Percentiles rank a stretch among this genome's conserved stretches.
phyloP scores from a whole-genome alignment of 2,329 filamentous ascomycete genomes.

The Fusarium euwallaceae region DNA sequence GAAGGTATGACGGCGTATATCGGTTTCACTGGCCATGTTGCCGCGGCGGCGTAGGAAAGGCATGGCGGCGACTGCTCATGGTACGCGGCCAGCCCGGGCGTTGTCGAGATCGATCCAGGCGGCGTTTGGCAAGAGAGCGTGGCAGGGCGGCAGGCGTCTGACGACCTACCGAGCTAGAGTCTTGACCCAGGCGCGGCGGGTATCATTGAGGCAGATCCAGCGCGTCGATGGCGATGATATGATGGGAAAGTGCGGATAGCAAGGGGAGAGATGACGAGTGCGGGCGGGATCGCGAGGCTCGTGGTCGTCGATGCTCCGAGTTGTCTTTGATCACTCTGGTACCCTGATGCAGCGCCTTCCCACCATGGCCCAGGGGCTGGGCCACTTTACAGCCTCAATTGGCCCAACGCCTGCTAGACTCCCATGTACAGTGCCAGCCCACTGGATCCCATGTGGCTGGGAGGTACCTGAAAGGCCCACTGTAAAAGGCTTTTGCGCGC shows the following conservation, averaged over 20 bases:
- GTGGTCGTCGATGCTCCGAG: slow-evolving; percentile 26
- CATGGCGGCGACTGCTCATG: slow-evolving; percentile 63
- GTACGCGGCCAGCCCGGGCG: slow-evolving; percentile 48
- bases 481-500: slow-evolving; percentile 34
- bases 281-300: slow-evolving; percentile 20
- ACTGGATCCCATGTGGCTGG: slow-evolving; percentile 42
- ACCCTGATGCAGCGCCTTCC: slow-evolving; percentile 37
- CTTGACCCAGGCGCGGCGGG: slow-evolving; percentile 34
- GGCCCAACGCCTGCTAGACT: slow-evolving; percentile 39
- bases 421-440: slow-evolving; percentile 37
- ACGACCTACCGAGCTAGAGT: slow-evolving; percentile 46
- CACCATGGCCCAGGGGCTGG: slow-evolving; percentile 40
- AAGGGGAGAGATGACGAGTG: slow-evolving; percentile 22
- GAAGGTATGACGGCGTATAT: slow-evolving; percentile 67
- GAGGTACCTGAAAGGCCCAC: slow-evolving; percentile 29
- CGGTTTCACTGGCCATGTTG: slow-evolving; percentile 70
- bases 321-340: slow-evolving; percentile 32
- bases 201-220: slow-evolving; percentile 41
- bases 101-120: slow-evolving; percentile 34
- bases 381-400: slow-evolving; percentile 40
- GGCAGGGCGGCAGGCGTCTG: slow-evolving; percentile 39
- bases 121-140: slow-evolving; percentile 32
- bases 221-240: slow-evolving; percentile 20
- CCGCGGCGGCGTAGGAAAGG: slow-evolving; percentile 73
- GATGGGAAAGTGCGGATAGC: slow-evolving; percentile 7